Percentiles rank a stretch among this genome's conserved stretches.
Evolutionary conservation across 2,329 filamentous ascomycete genomes (phyloP).

Genomic region (Calonectria leucothoes): DNA sequence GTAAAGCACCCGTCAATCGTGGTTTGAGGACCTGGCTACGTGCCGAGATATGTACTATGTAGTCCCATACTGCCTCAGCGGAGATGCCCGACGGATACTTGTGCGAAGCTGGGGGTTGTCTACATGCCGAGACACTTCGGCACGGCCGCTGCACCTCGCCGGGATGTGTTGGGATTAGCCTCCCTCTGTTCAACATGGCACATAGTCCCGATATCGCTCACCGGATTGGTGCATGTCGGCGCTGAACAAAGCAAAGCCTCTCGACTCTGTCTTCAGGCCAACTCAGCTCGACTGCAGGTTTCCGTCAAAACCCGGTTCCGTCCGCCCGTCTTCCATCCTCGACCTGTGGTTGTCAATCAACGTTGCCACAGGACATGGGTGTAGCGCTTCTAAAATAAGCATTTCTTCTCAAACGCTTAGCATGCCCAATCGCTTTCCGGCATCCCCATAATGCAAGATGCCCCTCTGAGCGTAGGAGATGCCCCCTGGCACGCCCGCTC

Average conservation of each 20-base stretch:
- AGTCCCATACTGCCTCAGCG: neutral
- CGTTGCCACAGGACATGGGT: slow-evolving; percentile 8
- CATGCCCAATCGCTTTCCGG: neutral
- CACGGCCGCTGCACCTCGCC: neutral
- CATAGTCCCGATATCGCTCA: slow-evolving; percentile 12
- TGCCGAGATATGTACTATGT: neutral
- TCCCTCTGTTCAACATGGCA: neutral
- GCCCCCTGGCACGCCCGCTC: slow-evolving; percentile 4
- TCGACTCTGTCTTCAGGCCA: slow-evolving; percentile 7
- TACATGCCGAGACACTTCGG: slow-evolving; percentile 15
- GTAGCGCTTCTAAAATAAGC: slow-evolving; percentile 1
- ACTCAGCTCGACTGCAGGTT: slow-evolving; percentile 15
- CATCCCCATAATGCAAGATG: slow-evolving; percentile 18
- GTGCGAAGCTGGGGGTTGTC: slow-evolving; percentile 4
- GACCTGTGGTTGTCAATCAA: slow-evolving; percentile 7
- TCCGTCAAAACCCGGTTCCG: slow-evolving; percentile 12
- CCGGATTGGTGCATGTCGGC: neutral
- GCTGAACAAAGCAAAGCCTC: slow-evolving; percentile 21
- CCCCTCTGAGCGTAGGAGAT: slow-evolving; percentile 8
- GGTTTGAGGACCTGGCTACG: neutral
- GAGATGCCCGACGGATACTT: slow-evolving; percentile 4
- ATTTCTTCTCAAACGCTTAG: neutral
- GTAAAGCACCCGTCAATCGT: neutral
- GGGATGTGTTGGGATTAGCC: slow-evolving; percentile 12
- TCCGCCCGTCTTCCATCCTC: neutral